These are phyloP conservation scores for Russula abietina DNA, from an alignment of 768 basidiomycete species.

Conservation along the genomic window DNA sequence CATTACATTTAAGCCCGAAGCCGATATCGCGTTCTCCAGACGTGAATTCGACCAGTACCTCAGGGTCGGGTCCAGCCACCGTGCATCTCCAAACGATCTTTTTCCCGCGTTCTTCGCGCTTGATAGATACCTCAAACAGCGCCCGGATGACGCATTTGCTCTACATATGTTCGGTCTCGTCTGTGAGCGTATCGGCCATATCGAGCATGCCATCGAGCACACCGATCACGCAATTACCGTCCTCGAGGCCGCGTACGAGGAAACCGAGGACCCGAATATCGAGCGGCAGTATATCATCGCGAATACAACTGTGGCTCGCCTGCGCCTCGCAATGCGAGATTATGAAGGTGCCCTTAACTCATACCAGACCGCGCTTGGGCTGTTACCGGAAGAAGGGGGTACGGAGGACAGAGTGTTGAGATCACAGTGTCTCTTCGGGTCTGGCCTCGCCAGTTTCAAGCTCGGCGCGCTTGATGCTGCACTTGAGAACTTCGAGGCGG, in stretches of 20 bases:
- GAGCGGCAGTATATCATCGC: slow-evolving; percentile 79
- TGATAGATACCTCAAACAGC: slow-evolving; percentile 62
- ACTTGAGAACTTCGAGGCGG: slow-evolving; percentile 59
- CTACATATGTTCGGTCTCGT: slow-evolving; percentile 81
- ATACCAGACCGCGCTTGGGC: slow-evolving; percentile 64
- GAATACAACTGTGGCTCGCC: slow-evolving; percentile 72
- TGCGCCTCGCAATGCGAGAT: slow-evolving; percentile 56
- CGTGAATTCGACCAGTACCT: slow-evolving; percentile 46
- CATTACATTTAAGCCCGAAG: slow-evolving; percentile 52
- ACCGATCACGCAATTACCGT: slow-evolving; percentile 59
- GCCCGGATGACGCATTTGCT: slow-evolving; percentile 65
- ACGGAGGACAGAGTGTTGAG: slow-evolving; percentile 41
- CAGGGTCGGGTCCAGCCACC: slow-evolving; percentile 21
- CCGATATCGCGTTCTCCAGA: slow-evolving; percentile 70
- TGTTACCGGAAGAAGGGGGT: slow-evolving; percentile 45
- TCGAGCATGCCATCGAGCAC: slow-evolving; percentile 50
- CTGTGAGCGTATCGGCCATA: slow-evolving; percentile 75
- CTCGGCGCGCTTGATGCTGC: slow-evolving; percentile 56
- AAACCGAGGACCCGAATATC: slow-evolving; percentile 68
- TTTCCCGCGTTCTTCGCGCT: slow-evolving; percentile 78
- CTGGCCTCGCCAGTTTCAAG: slow-evolving; percentile 67
- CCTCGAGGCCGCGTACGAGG: slow-evolving; percentile 86
- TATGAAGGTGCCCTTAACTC: slow-evolving; percentile 58
- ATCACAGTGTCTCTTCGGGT: slow-evolving; percentile 61
- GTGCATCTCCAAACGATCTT: slow-evolving; percentile 41